phyloP scores from a whole-genome alignment of 305 asterid species.

The Euphrasia arctica region DNA sequence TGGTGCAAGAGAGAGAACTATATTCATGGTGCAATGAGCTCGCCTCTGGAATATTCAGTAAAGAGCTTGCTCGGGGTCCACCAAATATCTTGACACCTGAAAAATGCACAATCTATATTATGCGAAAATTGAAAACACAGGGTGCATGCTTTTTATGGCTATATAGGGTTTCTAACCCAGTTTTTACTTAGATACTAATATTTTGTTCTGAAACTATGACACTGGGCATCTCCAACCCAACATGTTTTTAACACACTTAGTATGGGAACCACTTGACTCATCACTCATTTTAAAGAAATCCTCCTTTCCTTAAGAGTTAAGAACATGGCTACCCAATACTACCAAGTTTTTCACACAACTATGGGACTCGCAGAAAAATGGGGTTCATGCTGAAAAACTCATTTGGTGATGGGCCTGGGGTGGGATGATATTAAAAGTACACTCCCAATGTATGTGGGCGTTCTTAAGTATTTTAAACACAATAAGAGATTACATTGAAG shows the following conservation, averaged over 20 bases:
- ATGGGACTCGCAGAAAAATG: neutral
- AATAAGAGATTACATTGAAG: neutral
- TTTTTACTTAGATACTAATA: neutral
- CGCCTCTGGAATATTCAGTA: conserved; percentile 76
- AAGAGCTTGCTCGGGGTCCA: conserved; percentile 80
- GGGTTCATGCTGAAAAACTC: neutral
- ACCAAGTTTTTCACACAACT: neutral
- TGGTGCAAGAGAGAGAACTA: conserved; percentile 88
- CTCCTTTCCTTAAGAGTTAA: no score
- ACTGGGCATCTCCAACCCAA: no score
- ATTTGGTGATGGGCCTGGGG: no score
- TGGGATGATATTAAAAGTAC: no score
- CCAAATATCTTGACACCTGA: conserved; percentile 73
- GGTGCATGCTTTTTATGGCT: conserved; percentile 3
- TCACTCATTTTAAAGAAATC: neutral
- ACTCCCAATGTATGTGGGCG: neutral
- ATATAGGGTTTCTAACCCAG: neutral
- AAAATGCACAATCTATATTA: conserved; percentile 24
- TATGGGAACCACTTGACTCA: neutral
- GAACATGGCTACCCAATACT: neutral
- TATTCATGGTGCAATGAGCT: conserved; percentile 89
- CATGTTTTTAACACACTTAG: neutral
- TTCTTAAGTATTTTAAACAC: neutral
- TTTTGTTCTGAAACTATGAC: neutral
- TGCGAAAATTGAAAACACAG: conserved; percentile 8